Base-by-base conservation (phyloP, 2,329 filamentous ascomycete species). In the Microthyrium microscopicum region DNA sequence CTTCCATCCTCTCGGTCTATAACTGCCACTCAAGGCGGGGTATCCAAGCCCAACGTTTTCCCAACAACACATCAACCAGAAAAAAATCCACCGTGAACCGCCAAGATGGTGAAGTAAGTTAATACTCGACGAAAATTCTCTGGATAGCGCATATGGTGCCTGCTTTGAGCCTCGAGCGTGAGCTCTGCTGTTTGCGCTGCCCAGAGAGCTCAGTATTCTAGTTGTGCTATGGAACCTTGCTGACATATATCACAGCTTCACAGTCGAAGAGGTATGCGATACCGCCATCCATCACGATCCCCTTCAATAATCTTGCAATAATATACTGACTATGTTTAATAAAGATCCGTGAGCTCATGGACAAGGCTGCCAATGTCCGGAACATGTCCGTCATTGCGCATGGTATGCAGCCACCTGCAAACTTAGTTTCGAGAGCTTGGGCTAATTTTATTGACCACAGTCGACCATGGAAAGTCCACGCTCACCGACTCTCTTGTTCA, bases 361-460 rank as follows among this genome's bases (percentile, higher is more conserved):
- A 83, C 73, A 76, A 77, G 66, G 75, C 79, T 45, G 61, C 61
- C 54, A 76, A 75, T 62, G 74, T 77, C 62, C 68, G 73, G 57
- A 95, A 95, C 77, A 95, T 94, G 87, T 94, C 84, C 69, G 89
- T 98, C 63, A 95, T 95, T 83, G 89, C 89, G 63, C 89, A 98
- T 71, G 85, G 69, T 73, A 63, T 56, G 66, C 54, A 1, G 15
- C 12, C 29, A 18, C 15, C 27, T n/a, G n/a, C n/a, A n/a, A n/a
- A n/a, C 22, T n/a, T n/a, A n/a, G n/a, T n/a, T n/a, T n/a, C n/a
- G n/a, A n/a, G n/a, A n/a, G n/a, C n/a, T n/a, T n/a, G n/a, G n/a
- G n/a, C n/a, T n/a, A n/a, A n/a, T n/a, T n/a, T n/a, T n/a, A n/a
- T n/a, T n/a, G n/a, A n/a, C n/a, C n/a, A 41, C 45, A 73, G 73